Percentiles rank a stretch among this genome's conserved stretches.
Evolutionary conservation across 306 rosid species (phyloP).

Genomic region (Abrus precatorius): DNA sequence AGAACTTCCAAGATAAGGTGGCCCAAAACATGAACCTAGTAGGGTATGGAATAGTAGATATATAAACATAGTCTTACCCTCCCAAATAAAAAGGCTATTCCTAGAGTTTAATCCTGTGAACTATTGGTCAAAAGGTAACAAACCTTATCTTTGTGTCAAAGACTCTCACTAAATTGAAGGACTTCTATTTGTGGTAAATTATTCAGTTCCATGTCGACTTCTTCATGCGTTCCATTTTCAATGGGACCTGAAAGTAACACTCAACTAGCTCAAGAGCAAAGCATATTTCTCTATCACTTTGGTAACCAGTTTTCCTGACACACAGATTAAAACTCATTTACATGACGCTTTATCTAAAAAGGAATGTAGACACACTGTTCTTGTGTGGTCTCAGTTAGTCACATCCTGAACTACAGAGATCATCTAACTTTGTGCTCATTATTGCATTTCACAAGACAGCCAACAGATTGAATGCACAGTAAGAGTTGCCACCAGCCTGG

Average conservation of each 20-base stretch:
- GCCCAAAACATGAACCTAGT: neutral
- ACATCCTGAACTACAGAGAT: constrained; percentile 55
- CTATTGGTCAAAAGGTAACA: no score
- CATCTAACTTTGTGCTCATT: constrained; percentile 37
- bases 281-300: neutral
- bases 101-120: neutral
- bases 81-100: neutral
- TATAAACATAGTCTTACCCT: no score
- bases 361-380: constrained; percentile 59
- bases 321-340: constrained; percentile 11
- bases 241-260: constrained; percentile 13
- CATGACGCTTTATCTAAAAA: constrained; percentile 45
- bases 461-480: constrained; percentile 38
- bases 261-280: constrained; percentile 1
- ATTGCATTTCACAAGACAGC: constrained; percentile 38
- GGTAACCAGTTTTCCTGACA: neutral
- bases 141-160: no score
- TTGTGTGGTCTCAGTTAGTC: constrained; percentile 70
- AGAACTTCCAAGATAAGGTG: neutral
- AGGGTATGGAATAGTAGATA: neutral
- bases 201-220: neutral
- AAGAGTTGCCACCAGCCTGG: constrained; percentile 47
- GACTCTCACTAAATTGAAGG: neutral
- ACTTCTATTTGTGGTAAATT: neutral
- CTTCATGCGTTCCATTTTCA: constrained; percentile 5